Evolutionary conservation across 192 early-diverging fungal species (phyloP), one percentile per base, ranked within the genome.

Genomic region (Paraglomus brasilianum): DNA sequence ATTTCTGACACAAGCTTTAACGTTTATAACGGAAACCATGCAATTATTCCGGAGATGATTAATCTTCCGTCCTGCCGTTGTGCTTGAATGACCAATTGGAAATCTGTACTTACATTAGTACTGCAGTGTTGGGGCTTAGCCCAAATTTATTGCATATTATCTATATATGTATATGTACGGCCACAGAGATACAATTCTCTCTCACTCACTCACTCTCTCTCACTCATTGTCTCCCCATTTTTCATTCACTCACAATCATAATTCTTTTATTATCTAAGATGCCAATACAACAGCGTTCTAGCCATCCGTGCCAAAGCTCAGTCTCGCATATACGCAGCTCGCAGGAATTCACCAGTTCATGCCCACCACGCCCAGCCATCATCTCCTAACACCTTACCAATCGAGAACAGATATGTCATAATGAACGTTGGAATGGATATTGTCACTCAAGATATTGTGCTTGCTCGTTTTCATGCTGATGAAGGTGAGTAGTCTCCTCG

Each of bases 381-480:
- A 30, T 30, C 30, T 30, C 30, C 30, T 30, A 30, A 3, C 30
- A 30, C 30, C 30, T 3, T 30, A 30, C 30, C 70, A 8, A 73
- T 72, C 38, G 72, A 69, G 14, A 64, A 80, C 15, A 75, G 77
- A n/a, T 80, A 72, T 49, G 72, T 77, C 59, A 75, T 80, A 45
- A 66, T 80, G 56, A 63, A 80, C 41, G 66, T 80, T 0, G 78
- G 76, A 40, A 80, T 80, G 75, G 73, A 77, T 40, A 73, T 80
- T 62, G 78, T 80, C 47, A 80, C 75, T 41, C 72, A 80, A 46
- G 78, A 80, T 36, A 76, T 80, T 21, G 75, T 80, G 6, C 72
- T 80, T 6, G 78, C 75, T 19, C 77, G 74, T 45, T 80, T 80
- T 67, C 75, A 80, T 58, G 72, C 76, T 22, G 78, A 80, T 66